Base-by-base conservation (phyloP, 768 basidiomycete genomes). In the Epithele typhae region DNA sequence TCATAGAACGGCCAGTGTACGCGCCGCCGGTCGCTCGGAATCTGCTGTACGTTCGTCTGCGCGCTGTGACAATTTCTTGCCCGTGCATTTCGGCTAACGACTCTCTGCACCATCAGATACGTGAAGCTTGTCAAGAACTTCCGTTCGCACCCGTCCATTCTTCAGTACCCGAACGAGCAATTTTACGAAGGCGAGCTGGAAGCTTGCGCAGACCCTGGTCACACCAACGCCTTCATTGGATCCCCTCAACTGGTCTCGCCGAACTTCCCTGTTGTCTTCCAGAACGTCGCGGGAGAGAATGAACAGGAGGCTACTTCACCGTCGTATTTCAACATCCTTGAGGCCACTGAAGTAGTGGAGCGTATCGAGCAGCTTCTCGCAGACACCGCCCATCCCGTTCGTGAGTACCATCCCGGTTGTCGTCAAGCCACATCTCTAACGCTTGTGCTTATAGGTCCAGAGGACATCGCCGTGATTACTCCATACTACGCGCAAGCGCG, bases 101-200 rank as follows among this genome's bases (percentile, higher is more conserved):
- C n/a, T n/a, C n/a, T n/a, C n/a, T n/a, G n/a, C n/a, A n/a, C 37
- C 19, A 9, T 7, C 35, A 55, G 54, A 6, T 51, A 46, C 33
- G 27, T 55, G 35, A 55, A 55, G 36, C 67, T 83, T 10, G 56
- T 77, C 32, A 77, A 78, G 59, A 79, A 81, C 59, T 82, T 75
- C 66, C 58, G 79, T 11, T 80, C 76, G 2, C 80, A 83, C 51
- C 62, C 63, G 3, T 66, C 68, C 9, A 83, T 84, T 37, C 62
- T 83, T 17, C 47, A 66, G 2, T 82, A 76, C 61, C 72, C 81
- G 1, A 84, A 83, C 50, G 60, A 71, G 14, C 48, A 55, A 37
- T 67, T 73, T 49, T 73, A 73, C 52, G 49, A 56, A 4, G 56
- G 56, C 32, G 64, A 64, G 9, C 61, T 72, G 18, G 56, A 61